Base-by-base conservation (phyloP, 345 rosid genomes). In the Lepidium africanum region DNA sequence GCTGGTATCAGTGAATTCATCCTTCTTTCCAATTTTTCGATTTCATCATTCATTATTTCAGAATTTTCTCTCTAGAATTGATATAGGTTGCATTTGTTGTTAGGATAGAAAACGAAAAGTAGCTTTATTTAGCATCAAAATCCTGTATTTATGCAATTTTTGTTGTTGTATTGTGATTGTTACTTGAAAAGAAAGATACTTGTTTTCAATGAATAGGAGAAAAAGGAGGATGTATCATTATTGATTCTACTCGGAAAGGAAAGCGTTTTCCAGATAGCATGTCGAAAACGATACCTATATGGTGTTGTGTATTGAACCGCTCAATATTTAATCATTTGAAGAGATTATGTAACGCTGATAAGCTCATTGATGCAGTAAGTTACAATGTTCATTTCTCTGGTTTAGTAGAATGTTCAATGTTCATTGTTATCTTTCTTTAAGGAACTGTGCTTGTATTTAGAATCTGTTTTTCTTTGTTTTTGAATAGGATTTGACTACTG, bases 211-310 rank as follows among this genome's bases (percentile, higher is more conserved):
- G 68, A 74, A 64, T 84, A 92, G 98, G 91, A 76, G 86, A 90
- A 82, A 84, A 83, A 75, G 96, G 92, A 78, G 98, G 98, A 17
- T 93, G 98, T 73, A 80, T 90, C 11, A 77, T 93, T 19, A 73
- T 90, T 23, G 97, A 93, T 83, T 87, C 98, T 0, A 93, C 97
- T 8, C 81, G 97, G 42, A 88, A 72, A 80, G 97, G 98, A 69
- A 93, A 93, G 86, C 76, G 86, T 15, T 93, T 93, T 81, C 97
- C 97, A 0, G 98, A 93, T 75, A 88, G 98, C 66, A 90, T 93
- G 94, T 93, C 98, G 1, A 93, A 90, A 77, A 93, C 98, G 0
- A 88, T 93, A 69, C 98, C 97, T 6, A 90, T 93, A 52, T 93
- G 97, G 96, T 74, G 92, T 1, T 93, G 97, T 42, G 86, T 93